Percentiles rank a stretch among this genome's conserved stretches.
phyloP scores from a whole-genome alignment of 139 green algal genomes.

The Asterochloris sp. region DNA sequence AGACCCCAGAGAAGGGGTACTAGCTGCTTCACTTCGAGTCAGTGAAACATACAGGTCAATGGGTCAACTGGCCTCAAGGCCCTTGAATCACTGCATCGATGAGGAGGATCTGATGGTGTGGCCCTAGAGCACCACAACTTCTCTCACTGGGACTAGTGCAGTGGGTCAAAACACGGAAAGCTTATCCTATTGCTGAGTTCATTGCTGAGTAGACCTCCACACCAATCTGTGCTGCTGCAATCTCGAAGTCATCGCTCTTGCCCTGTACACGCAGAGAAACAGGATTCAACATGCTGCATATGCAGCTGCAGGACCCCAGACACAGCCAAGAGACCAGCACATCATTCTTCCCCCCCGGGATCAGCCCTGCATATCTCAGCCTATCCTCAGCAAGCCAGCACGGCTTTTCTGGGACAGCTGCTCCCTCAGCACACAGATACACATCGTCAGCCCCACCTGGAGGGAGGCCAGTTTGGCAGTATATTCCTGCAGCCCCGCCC shows the following conservation, averaged over 20 bases:
- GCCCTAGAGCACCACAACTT: too few species aligned
- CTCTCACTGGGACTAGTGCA: too few species aligned
- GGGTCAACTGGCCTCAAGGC: too few species aligned
- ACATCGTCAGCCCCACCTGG: background rate
- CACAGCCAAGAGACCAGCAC: background rate
- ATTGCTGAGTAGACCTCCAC: conserved; percentile 88
- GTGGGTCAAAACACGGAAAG: too few species aligned
- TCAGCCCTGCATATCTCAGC: background rate
- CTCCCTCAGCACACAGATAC: background rate
- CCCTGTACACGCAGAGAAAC: conserved; percentile 19
- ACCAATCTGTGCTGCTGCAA: conserved; percentile 80
- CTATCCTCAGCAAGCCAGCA: background rate
- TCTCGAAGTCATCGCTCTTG: conserved; percentile 83
- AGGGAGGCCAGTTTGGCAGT: conserved; percentile 61
- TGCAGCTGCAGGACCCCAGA: background rate
- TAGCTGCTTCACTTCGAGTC: too few species aligned
- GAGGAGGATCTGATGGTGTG: too few species aligned
- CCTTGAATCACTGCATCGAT: too few species aligned
- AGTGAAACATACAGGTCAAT: too few species aligned
- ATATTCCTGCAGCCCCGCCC: conserved; percentile 67
- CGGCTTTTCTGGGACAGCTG: background rate
- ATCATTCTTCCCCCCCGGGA: background rate
- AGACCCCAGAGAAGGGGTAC: too few species aligned
- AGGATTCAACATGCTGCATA: too few species aligned
- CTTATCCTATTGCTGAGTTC: conserved; percentile 51